Base-by-base conservation (phyloP, 192 early-diverging fungal species). In the Coemansia sp. region DNA sequence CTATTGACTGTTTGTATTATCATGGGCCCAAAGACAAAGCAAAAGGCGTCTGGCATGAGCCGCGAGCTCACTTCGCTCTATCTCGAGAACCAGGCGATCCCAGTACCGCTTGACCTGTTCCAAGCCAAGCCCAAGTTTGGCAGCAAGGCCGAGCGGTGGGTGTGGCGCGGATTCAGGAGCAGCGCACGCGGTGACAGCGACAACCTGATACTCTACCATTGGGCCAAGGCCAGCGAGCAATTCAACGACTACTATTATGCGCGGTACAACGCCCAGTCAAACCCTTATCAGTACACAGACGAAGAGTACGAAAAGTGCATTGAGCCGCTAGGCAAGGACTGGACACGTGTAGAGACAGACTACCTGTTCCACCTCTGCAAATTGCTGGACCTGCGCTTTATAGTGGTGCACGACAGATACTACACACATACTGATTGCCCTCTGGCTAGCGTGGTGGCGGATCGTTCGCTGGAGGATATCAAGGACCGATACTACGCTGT, bases 291-390 rank as follows among this genome's bases (percentile, higher is more conserved):
- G 14, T 96, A 93, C 67, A 90, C 89, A 0, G 87, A 91, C n/a
- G 90, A 89, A 33, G 94, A 97, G 61, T 97, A 97, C 66, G 73
- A 84, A n/a, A 73, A 85, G 24, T 86, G 91, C 70, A 83, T 94
- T 8, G 70, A 69, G 71, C 77, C 70, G 8, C 40, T 82, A 77
- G 90, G 89, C 45, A 67, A 87, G 9, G 85, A 85, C 26, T 98
- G 95, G 95, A 87, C 88, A 7, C 85, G 85, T 33, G 89, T 85
- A 24, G 95, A 98, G 53, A 98, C 95, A 0, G 90, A 90, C 74
- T 90, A 95, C 34, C 74, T 98, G 34, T 85, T 92, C 55, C 74
- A 82, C 13, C 69, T 96, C 24, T 94, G 91, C 57, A 65, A 77
- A 43, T 67, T 79, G 60, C 95, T 88, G 66, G 92, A 96, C 70